Base-by-base conservation (phyloP, 1,284 basidiomycete species). In the Trichosporon inkin region DNA sequence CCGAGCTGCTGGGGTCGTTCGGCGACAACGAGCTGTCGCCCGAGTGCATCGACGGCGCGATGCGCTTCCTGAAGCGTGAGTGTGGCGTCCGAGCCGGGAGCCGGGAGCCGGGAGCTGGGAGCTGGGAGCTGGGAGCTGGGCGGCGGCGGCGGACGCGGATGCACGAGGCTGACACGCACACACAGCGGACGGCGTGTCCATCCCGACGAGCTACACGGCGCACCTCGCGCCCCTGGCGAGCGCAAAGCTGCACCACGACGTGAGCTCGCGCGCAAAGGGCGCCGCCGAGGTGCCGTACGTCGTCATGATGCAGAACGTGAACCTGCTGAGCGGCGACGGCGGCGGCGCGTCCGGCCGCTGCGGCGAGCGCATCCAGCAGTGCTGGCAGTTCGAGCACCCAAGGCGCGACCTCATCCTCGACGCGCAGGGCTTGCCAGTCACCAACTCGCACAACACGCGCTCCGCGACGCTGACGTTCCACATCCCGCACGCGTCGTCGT, bases 21-120 rank as follows among this genome's bases (percentile, higher is more conserved):
- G 96, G 95, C 5, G 96, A 99, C 79, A 99, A 99, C 67, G 96
- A 99, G 77, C 85, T 99, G 44, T 94, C 91, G 72, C 96, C 96
- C 0, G 96, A 99, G 77, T 97, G 94, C 78, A 81, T 98, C 34
- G 94, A 98, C 75, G 94, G 94, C n/a, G 94, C 89, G 16, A 86
- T 89, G 84, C 81, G 93, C 49, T 93, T 92, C 76, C 79, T 94
- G 71, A 92, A 92, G 82, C 81, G 91, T 92, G 70, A 72, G 87
- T 80, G 4, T 0, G 22, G 7, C 17, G 5, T 10, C 0, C 22
- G 24, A 10, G 10, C 14, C n/a, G 37, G 13, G 37, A 38, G 37
- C 34, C 3, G 24, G 11, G n/a, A n/a, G n/a, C n/a, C n/a, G n/a
- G n/a, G n/a, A n/a, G n/a, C 44, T 11, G 8, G 22, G 20, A 11